Evolutionary conservation across 768 basidiomycete genomes (phyloP).

Genomic region (Mycena belliarum): DNA sequence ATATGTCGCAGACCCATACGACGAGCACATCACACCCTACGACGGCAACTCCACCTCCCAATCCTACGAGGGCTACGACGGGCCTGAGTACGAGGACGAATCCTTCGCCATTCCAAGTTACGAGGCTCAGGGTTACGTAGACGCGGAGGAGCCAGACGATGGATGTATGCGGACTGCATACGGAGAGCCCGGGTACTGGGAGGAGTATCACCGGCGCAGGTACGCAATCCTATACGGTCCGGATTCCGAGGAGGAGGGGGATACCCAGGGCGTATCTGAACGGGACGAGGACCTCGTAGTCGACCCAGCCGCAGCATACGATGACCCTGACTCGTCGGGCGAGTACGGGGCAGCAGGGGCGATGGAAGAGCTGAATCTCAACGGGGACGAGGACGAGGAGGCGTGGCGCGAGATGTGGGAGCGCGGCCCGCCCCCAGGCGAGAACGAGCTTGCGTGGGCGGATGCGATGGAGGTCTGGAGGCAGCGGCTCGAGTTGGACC

Average conservation of each 20-base stretch:
- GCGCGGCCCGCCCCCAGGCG: background rate
- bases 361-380: no score
- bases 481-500: background rate
- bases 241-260: background rate
- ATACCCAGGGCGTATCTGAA: background rate
- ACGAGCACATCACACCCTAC: background rate
- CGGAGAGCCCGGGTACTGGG: background rate
- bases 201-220: background rate
- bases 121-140: background rate
- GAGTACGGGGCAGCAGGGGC: no score
- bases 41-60: no score
- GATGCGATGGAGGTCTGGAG: background rate
- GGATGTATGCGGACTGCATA: background rate
- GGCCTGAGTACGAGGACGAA: background rate
- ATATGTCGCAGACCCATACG: background rate
- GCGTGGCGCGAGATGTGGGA: background rate
- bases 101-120: background rate
- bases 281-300: no score
- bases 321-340: no score
- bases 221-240: background rate
- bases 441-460: background rate
- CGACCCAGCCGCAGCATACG: no score
- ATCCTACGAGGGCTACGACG: background rate
- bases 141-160: background rate
- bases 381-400: background rate